Base-by-base conservation (phyloP, 2,329 filamentous ascomycete genomes). In the Scortechinia acanthostroma region DNA sequence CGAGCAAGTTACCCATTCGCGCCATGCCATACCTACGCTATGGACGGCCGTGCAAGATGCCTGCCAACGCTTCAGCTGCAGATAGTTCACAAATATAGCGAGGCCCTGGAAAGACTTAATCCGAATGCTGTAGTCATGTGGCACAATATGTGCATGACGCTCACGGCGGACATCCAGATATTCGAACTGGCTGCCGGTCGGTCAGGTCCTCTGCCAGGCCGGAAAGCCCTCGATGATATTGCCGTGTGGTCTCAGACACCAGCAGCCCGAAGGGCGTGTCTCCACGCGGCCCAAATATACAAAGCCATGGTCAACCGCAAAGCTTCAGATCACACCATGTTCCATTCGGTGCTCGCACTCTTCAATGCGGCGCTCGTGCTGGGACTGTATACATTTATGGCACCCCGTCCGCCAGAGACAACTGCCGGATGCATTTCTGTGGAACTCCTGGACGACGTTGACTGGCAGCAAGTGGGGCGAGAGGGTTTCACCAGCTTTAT, bases 111-210 rank as follows among this genome's bases (percentile, higher is more conserved):
- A 14, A 60, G 58, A 2, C 60, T 70, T 20, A 70, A 72, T 44
- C 62, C 73, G 2, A 76, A 76, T 43, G 68, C 69, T 3, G 54
- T 68, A 1, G 60, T 74, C 3, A 63, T 74, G 28, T 76, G 73
- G 73, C 72, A 76, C 49, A 66, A 69, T 37, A 66, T 73, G 45
- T 73, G 69, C 50, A 72, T 75, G 63, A 67, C 65, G 50, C 61
- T 76, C 2, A 68, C 70, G 0, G 65, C 71, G 3, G 73, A 76
- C 46, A 65, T 73, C 5, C 69, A 71, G 42, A 67, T 73, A 21
- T 76, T 76, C 46, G 70, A 76, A 46, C 57, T 73, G 15, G 72
- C 71, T 3, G 72, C 72, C 10, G 72, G 72, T 3, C 69, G 71
- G 30, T 59, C 64, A 3, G 73, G 72, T 2, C 64, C 72, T 0